Evolutionary conservation across 495 filamentous ascomycete genomes (phyloP), one percentile per base, ranked within the genome.

Genomic region (Ramalina peruviana): DNA sequence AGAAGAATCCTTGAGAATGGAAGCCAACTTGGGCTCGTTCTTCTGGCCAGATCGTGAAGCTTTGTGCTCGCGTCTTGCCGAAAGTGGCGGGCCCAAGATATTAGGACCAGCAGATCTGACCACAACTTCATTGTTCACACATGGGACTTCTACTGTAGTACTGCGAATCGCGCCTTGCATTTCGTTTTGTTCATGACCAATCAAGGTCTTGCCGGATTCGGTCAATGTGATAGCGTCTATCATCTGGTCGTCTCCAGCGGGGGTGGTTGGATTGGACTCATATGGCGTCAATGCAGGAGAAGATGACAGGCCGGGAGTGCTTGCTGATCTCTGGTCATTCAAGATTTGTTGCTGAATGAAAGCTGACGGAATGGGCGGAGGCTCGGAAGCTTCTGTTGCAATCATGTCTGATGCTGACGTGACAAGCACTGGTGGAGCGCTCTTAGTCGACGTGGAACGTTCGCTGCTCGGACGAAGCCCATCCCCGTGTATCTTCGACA

Each of bases 41-140:
- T 41, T 41, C 40, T 41, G 15, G 15, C 5, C 40, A 19, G 16
- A 19, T 16, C n/a, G 26, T 9, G 27, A 38, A 26, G 43, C 38
- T 27, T 39, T 58, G 33, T 40, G 42, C 48, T 51, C 51, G 17
- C 55, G 48, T 25, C 43, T 49, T n/a, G 55, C 54, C 20, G 52
- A 38, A 19, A 40, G 46, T 12, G 55, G 58, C 19, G 55, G 52
- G 37, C 54, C 55, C 3, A 60, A 41, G 27, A 60, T 41, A 21
- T 57, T 57, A 16, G 19, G n/a, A 3, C 58, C 58, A 16, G 36
- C 26, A n/a, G 58, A 60, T 9, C 37, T 55, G 23, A 60, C 46
- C 23, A 52, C 47, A 39, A 48, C 55, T 21, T 55, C 49, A 36
- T 43, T 43, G 19, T 17, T 23, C 16, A 21, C 27, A 1, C 25